phyloP scores from a whole-genome alignment of 2,329 filamentous ascomycete species.

The Colletotrichum paranaense region DNA sequence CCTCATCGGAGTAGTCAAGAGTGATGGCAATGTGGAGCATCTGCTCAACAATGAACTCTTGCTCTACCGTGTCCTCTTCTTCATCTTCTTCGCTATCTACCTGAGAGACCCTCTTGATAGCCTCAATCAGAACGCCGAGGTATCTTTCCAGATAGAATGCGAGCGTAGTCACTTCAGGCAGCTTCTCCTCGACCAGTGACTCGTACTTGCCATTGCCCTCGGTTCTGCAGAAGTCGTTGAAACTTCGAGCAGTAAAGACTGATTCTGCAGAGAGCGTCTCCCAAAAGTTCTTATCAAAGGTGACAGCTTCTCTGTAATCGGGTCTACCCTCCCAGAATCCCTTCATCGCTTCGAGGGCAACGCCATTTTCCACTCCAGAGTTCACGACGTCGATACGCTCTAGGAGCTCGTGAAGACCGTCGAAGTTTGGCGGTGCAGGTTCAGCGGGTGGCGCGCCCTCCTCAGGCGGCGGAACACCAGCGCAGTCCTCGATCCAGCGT shows the following conservation, averaged over 20 bases:
- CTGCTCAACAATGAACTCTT: slow-evolving; percentile 96
- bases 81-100: slow-evolving; percentile 71
- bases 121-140: slow-evolving; percentile 74
- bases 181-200: slow-evolving; percentile 86
- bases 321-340: slow-evolving; percentile 96
- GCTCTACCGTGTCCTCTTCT: slow-evolving; percentile 86
- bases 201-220: slow-evolving; percentile 81
- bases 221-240: slow-evolving; percentile 90
- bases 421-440: slow-evolving; percentile 74
- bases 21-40: slow-evolving; percentile 91
- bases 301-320: slow-evolving; percentile 79
- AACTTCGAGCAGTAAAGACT: slow-evolving; percentile 89
- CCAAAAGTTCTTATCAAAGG: slow-evolving; percentile 82
- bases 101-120: slow-evolving; percentile 67
- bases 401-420: slow-evolving; percentile 89
- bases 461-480: slow-evolving; percentile 71
- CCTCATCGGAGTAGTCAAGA: slow-evolving; percentile 97
- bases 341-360: slow-evolving; percentile 93
- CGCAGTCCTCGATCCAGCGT: slow-evolving; percentile 98
- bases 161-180: slow-evolving; percentile 93
- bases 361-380: slow-evolving; percentile 88
- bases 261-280: slow-evolving; percentile 85
- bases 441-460: slow-evolving; percentile 67
- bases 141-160: slow-evolving; percentile 89
- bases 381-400: slow-evolving; percentile 95